A percentile compares a stretch with the other conserved stretches of the same genome.
Conservation (phyloP, 2,329 filamentous ascomycete genomes). For the Fusarium sp. region DNA sequence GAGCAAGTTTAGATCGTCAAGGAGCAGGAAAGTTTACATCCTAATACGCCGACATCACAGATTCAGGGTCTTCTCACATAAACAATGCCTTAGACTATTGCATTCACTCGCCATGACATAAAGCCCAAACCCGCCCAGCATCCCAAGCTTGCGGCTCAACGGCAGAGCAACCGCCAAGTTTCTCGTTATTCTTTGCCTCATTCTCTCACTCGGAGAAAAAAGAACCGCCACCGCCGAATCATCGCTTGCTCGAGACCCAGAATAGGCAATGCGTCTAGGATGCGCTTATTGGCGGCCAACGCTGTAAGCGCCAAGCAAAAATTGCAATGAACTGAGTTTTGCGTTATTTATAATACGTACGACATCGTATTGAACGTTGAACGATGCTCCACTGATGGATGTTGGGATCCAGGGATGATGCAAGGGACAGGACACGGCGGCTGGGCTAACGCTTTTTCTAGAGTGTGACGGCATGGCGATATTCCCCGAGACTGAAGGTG, state of each 20-base stretch:
- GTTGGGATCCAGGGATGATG: neutral
- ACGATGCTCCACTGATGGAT: neutral
- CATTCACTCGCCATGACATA: neutral
- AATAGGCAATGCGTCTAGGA: slow-evolving; percentile 17
- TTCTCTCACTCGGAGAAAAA: neutral
- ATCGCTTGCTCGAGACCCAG: neutral
- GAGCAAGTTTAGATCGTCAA: neutral
- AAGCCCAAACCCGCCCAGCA: neutral
- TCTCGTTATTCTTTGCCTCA: slow-evolving; percentile 11
- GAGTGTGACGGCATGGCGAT: neutral
- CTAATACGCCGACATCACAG: neutral
- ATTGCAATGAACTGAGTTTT: neutral
- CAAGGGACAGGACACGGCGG: neutral
- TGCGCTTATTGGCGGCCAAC: slow-evolving; percentile 24
- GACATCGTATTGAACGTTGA: slow-evolving; percentile 5
- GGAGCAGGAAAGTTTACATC: neutral
- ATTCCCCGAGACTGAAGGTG: neutral
- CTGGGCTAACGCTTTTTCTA: neutral
- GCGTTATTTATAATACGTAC: slow-evolving; percentile 12
- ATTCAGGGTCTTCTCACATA: neutral
- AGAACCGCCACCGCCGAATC: slow-evolving; percentile 12
- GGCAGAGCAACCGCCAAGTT: slow-evolving; percentile 26
- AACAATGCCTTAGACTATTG: neutral
- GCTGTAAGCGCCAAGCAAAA: slow-evolving; percentile 14
- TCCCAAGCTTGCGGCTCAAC: slow-evolving; percentile 24